phyloP scores from a whole-genome alignment of 805 yeast genomes.

The Suhomyces pyralidae region DNA sequence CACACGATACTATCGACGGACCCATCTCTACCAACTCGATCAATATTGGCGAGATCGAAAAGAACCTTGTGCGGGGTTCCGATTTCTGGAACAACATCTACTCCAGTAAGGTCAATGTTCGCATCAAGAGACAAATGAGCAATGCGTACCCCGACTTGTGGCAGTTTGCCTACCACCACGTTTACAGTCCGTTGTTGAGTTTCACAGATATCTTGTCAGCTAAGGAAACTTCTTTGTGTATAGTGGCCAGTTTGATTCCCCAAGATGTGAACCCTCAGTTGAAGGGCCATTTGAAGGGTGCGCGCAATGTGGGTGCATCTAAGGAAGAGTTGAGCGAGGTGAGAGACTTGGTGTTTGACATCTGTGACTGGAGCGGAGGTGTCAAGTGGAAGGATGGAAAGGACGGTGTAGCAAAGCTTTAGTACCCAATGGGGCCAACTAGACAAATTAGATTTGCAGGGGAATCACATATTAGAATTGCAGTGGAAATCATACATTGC shows the following conservation, averaged over 20 bases:
- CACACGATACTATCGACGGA: constrained; percentile 38
- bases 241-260: constrained; percentile 79
- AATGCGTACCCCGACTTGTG: constrained; percentile 85
- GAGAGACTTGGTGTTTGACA: constrained; percentile 58
- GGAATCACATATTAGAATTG: too few relatives aligned
- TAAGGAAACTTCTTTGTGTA: constrained; percentile 70
- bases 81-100: constrained; percentile 73
- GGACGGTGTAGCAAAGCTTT: constrained; percentile 53
- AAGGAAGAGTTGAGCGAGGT: constrained; percentile 58
- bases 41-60: constrained; percentile 23
- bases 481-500: too few relatives aligned
- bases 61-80: constrained; percentile 48
- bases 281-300: constrained; percentile 88
- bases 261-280: constrained; percentile 92
- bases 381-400: constrained; percentile 48
- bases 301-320: constrained; percentile 72
- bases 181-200: constrained; percentile 76
- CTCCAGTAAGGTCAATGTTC: constrained; percentile 60
- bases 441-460: too few relatives aligned
- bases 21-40: constrained; percentile 33
- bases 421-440: too few relatives aligned
- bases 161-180: constrained; percentile 66
- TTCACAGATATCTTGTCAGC: constrained; percentile 59
- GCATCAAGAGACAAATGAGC: constrained; percentile 66
- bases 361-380: constrained; percentile 74